Base-by-base conservation (phyloP, 495 filamentous ascomycete genomes). In the Viridothelium virens region DNA sequence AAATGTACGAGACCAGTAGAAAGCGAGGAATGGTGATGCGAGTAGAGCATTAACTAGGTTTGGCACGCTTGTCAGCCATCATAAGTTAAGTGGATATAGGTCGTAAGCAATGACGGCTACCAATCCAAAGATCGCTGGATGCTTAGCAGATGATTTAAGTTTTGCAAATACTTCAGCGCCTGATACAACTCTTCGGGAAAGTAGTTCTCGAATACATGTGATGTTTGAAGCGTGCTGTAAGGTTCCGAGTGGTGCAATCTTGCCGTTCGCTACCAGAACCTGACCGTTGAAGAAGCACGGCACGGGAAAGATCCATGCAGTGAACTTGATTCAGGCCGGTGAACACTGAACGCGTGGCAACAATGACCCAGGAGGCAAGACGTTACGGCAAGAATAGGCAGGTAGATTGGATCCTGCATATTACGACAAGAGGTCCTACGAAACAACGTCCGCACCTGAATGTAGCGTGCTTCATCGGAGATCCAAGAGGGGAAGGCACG, bases 401-500 rank as follows among this genome's bases (percentile, higher is more conserved):
- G 31, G 14, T 34, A 7, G 36, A 59, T 3, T 18, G 53, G 36
- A 36, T 59, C 53, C 31, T 36, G 53, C 31, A 33, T 34, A 10
- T 59, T 33, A 18, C 5, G 14, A 7, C 18, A 10, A 34, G 31
- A 34, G 6, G 10, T 33, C 25, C 53, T 7, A 33, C 31, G 53
- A 59, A 7, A 34, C 9, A 14, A 59, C 9, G 2, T 10, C 5
- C 7, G 31, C 18, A 7, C 7, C 18, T 34, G 7, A 59, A 25
- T 31, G 36, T 6, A 59, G 36, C 53, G 53, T 59, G 31, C 48
- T 25, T 53, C 48, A 36, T 59, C 53, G 53, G 31, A 59, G 31
- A 33, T 36, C 36, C 31, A 36, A 59, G 53, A 59, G 53, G 53
- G 53, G 31, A 59, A 59, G 16, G 53, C 31, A 59, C 53, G 53